These are phyloP conservation scores for Kurtzmaniella fragi DNA, from an alignment of 805 yeast species.

Conservation along the genomic window DNA sequence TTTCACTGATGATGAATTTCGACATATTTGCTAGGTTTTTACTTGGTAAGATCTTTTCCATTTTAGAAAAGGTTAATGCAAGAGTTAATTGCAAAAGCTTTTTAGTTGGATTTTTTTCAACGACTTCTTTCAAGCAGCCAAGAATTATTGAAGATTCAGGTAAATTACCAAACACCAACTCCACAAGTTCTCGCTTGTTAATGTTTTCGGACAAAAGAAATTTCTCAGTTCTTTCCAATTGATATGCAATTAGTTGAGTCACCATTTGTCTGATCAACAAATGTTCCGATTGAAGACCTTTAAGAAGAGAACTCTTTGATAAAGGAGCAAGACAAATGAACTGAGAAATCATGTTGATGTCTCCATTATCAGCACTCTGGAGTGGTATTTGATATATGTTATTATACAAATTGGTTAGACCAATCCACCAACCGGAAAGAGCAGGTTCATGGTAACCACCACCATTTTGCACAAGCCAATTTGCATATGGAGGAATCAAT, in stretches of 20 bases:
- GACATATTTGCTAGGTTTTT: constrained; percentile 11
- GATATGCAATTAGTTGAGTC: constrained; percentile 50
- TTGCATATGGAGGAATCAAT: constrained; percentile 65
- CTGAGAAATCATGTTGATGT: constrained; percentile 40
- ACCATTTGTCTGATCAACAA: constrained; percentile 59
- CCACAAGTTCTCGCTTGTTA: constrained; percentile 21
- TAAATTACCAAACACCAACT: constrained; percentile 24
- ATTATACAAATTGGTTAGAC: constrained; percentile 59
- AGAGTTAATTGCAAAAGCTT: constrained; percentile 46
- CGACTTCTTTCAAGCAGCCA: constrained; percentile 38
- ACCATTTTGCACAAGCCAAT: constrained; percentile 46
- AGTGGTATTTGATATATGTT: constrained; percentile 54
- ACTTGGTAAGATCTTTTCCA: constrained; percentile 30
- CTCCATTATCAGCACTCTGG: constrained; percentile 28
- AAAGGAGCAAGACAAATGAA: constrained; percentile 61
- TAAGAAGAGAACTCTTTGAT: constrained; percentile 51
- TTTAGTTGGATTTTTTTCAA: constrained; percentile 24
- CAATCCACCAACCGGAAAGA: constrained; percentile 76
- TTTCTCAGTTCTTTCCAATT: constrained; percentile 49
- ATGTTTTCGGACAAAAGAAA: constrained; percentile 16
- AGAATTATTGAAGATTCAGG: constrained; percentile 49
- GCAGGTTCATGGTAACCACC: constrained; percentile 78
- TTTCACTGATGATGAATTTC: constrained; percentile 13
- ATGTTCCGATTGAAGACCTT: constrained; percentile 42
- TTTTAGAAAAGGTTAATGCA: constrained; percentile 39